A percentile compares a stretch with the other conserved stretches of the same genome.
Evolutionary conservation across 495 filamentous ascomycete species (phyloP).

Genomic region (Hypoxylon fragiforme): DNA sequence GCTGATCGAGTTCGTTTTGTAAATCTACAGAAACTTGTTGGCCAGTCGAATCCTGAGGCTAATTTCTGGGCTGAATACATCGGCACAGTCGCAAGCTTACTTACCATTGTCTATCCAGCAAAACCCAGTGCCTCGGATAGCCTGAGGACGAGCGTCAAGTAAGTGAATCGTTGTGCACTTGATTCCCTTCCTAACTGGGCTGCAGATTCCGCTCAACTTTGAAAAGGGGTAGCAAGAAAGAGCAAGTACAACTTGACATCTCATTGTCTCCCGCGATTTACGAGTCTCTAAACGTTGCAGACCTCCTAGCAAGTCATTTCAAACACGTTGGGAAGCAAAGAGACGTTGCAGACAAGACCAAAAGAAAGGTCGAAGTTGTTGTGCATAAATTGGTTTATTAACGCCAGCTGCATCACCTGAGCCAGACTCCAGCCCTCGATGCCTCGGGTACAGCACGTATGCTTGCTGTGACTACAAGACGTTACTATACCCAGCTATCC

Average conservation of each 20-base stretch:
- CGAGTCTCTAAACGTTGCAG: conserved; percentile 28
- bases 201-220: conserved; percentile 37
- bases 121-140: conserved; percentile 30
- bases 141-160: conserved; percentile 39
- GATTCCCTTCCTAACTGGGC: conserved; percentile 2
- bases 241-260: conserved; percentile 38
- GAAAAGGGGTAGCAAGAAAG: conserved; percentile 33
- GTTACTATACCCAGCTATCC: conserved; percentile 15
- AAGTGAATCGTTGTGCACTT: conserved; percentile 10
- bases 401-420: conserved; percentile 1
- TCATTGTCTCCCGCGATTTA: conserved; percentile 29
- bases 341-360: conserved; percentile 29
- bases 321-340: conserved; percentile 36
- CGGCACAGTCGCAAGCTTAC: conserved; percentile 42
- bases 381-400: conserved; percentile 32
- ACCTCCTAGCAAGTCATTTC: conserved; percentile 37
- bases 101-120: conserved; percentile 41
- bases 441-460: neutral
- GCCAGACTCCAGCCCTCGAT: neutral
- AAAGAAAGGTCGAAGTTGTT: conserved; percentile 26
- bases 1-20: conserved; percentile 47
- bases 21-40: conserved; percentile 44
- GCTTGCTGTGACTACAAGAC: conserved; percentile 11
- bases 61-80: conserved; percentile 51
- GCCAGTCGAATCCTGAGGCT: conserved; percentile 37